These are phyloP conservation scores for Fonsecaea pugnacius DNA, from an alignment of 2,329 filamentous ascomycete species.

Conservation along the genomic window DNA sequence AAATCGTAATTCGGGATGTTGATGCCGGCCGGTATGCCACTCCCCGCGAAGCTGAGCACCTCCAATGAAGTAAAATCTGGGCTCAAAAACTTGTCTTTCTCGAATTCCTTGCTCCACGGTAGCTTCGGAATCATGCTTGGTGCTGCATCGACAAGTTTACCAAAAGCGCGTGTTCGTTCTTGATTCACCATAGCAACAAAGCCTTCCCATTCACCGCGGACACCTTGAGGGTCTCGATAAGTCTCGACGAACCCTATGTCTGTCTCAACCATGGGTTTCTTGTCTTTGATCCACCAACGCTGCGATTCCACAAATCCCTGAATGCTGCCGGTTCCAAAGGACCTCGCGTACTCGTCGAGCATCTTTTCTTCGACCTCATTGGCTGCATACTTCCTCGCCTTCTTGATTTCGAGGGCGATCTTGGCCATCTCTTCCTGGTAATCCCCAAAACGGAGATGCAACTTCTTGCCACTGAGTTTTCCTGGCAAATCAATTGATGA, in stretches of 20 bases:
- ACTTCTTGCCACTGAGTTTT: slow-evolving; percentile 66
- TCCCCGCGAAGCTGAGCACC: slow-evolving; percentile 77
- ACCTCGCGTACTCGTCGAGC: slow-evolving; percentile 73
- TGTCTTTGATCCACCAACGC: slow-evolving; percentile 80
- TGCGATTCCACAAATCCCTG: slow-evolving; percentile 80
- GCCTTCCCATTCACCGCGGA: slow-evolving; percentile 83
- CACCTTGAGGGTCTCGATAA: slow-evolving; percentile 79
- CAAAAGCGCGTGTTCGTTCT: slow-evolving; percentile 86
- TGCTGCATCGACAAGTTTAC: slow-evolving; percentile 78
- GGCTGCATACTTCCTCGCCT: slow-evolving; percentile 69
- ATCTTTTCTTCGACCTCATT: slow-evolving; percentile 77
- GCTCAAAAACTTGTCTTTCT: slow-evolving; percentile 93
- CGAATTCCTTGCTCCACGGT: slow-evolving; percentile 85
- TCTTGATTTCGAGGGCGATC: slow-evolving; percentile 67
- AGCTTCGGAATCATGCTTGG: slow-evolving; percentile 83
- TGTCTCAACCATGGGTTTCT: slow-evolving; percentile 76
- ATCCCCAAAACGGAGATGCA: slow-evolving; percentile 76
- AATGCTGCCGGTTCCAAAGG: slow-evolving; percentile 74
- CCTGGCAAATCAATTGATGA: slow-evolving; percentile 66
- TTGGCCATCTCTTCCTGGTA: slow-evolving; percentile 71
- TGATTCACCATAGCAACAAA: slow-evolving; percentile 82
- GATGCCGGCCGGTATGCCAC: slow-evolving; percentile 65
- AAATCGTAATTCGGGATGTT: slow-evolving; percentile 62
- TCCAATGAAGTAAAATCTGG: slow-evolving; percentile 96
- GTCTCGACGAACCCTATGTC: slow-evolving; percentile 87